These are phyloP conservation scores for Nicotiana knightiana DNA, from an alignment of 257 asterid genomes.

Conservation along the genomic window DNA sequence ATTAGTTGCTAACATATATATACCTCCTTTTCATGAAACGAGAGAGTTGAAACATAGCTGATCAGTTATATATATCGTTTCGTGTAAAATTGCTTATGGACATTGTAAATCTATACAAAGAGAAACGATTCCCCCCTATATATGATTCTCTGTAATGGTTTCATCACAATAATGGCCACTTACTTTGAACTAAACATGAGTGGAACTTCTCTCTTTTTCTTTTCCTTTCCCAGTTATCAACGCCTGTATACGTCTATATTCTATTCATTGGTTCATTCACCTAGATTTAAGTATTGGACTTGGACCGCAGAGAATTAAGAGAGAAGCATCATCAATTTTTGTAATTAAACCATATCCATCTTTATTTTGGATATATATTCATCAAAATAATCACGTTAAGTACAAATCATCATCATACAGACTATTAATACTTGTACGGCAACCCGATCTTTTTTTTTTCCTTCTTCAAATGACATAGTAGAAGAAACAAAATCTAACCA, in stretches of 20 bases:
- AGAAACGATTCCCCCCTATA: no score
- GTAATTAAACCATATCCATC: neutral
- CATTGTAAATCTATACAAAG: no score
- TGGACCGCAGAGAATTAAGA: no score
- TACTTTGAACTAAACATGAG: neutral
- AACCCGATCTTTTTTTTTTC: neutral
- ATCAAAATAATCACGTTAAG: neutral
- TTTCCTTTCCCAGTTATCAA: neutral
- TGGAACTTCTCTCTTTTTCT: neutral
- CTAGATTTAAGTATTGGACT: no score
- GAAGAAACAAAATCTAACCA: neutral
- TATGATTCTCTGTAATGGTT: no score
- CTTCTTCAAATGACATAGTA: neutral
- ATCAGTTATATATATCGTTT: no score
- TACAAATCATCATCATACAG: neutral
- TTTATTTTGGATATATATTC: neutral
- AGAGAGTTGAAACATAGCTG: no score
- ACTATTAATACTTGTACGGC: neutral
- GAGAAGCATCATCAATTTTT: neutral
- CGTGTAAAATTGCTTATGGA: no score
- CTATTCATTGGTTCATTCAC: no score
- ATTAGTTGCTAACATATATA: no score
- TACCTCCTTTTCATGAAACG: no score
- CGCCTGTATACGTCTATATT: no score
- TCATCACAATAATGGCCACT: neutral